Conservation (phyloP, 805 yeast genomes). For the Sugiyamaella smithiae region DNA sequence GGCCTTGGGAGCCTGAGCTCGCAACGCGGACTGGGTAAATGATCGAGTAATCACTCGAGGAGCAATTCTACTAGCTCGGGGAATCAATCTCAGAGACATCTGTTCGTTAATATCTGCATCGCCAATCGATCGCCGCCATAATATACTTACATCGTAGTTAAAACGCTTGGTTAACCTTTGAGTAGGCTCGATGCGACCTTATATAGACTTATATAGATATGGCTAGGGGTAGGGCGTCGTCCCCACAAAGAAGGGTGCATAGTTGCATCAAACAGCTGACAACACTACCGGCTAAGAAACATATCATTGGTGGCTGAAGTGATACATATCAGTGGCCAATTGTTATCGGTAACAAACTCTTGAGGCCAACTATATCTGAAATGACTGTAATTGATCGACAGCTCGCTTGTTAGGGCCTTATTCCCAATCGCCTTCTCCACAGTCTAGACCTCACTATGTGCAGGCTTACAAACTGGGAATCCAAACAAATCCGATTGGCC, state of each 20-base stretch:
- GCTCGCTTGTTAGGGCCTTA: no score
- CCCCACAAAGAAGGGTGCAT: constrained; percentile 8
- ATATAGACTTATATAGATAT: neutral
- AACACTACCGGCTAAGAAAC: no score
- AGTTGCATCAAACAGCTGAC: no score
- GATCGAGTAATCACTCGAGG: constrained; percentile 7
- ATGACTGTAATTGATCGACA: no score
- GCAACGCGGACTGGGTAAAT: neutral
- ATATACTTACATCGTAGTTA: neutral
- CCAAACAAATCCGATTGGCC: constrained; percentile 4
- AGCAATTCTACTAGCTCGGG: neutral
- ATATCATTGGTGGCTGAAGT: no score
- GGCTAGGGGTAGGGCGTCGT: neutral
- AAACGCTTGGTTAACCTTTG: neutral
- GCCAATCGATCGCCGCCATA: neutral
- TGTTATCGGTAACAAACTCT: no score
- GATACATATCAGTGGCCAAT: no score
- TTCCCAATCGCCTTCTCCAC: no score
- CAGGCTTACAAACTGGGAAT: constrained; percentile 1
- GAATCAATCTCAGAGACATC: neutral
- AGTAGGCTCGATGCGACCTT: neutral
- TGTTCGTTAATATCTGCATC: neutral
- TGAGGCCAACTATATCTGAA: no score
- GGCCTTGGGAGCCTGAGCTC: constrained; percentile 9
- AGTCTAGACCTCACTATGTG: no score